A percentile compares a stretch with the other conserved stretches of the same genome.
Evolutionary conservation across 495 filamentous ascomycete genomes (phyloP).

Genomic region (Bryoglossum gracile): DNA sequence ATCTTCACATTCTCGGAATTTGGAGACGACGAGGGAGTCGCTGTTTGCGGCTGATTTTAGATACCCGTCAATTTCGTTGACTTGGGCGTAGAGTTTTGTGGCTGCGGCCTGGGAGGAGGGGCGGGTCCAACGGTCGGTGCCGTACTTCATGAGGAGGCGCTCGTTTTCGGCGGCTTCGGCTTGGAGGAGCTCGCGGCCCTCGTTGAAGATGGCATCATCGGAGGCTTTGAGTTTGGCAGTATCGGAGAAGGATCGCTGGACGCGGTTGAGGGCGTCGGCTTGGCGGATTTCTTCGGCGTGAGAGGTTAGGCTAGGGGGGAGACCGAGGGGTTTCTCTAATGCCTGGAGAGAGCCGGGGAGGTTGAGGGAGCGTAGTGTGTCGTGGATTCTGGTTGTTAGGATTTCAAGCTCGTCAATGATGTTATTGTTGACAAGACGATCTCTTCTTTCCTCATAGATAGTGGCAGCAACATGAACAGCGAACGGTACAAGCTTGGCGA

Average conservation of each 20-base stretch:
- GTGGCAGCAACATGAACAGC: conserved; percentile 91
- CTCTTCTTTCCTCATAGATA: conserved; percentile 87
- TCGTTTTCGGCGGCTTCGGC: conserved; percentile 81
- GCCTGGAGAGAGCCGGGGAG: conserved; percentile 91
- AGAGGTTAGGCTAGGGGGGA: conserved; percentile 76
- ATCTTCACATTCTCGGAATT: conserved; percentile 67
- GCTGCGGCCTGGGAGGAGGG: conserved; percentile 61
- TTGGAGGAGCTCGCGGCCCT: conserved; percentile 67
- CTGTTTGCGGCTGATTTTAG: conserved; percentile 77
- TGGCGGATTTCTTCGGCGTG: conserved; percentile 96
- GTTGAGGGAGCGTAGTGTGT: conserved; percentile 75
- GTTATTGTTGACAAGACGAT: conserved; percentile 76
- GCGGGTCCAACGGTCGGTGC: conserved; percentile 80
- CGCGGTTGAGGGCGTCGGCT: conserved; percentile 69
- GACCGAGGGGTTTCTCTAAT: conserved; percentile 84
- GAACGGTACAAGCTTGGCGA: conserved; percentile 89
- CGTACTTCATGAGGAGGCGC: conserved; percentile 65
- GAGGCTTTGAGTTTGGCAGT: conserved; percentile 76
- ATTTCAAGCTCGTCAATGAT: conserved; percentile 80
- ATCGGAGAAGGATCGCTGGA: conserved; percentile 74
- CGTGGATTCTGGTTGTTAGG: conserved; percentile 72
- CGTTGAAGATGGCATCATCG: conserved; percentile 67
- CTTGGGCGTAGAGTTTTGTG: conserved; percentile 66
- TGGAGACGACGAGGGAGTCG: conserved; percentile 72
- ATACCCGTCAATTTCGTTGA: conserved; percentile 77